Evolutionary conservation across 129 eudicot species (phyloP).

Genomic region (Pittosporum tobira): DNA sequence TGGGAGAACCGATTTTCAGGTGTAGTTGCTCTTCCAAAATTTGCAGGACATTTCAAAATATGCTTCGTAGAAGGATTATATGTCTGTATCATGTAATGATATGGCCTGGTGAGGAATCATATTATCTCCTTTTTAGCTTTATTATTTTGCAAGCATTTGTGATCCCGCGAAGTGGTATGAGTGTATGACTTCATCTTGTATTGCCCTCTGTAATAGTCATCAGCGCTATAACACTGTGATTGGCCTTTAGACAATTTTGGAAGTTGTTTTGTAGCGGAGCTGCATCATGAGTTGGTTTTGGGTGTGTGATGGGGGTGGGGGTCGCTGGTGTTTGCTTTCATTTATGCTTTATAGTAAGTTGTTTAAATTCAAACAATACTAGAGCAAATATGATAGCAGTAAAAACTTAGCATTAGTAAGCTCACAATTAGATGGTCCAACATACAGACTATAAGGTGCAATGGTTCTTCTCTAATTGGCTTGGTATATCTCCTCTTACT

Average conservation of each 20-base stretch:
- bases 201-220: background rate
- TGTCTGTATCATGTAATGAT: background rate
- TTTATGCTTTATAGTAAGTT: background rate
- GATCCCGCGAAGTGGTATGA: background rate
- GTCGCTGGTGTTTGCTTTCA: too few relatives aligned
- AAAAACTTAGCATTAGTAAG: background rate
- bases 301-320: background rate
- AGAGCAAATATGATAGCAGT: background rate
- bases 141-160: too few relatives aligned
- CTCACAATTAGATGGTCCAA: background rate
- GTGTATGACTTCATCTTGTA: background rate
- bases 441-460: too few relatives aligned
- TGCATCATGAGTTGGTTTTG: background rate
- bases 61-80: conserved; percentile 4
- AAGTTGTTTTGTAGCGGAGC: too few relatives aligned
- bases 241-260: too few relatives aligned
- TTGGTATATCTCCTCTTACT: background rate
- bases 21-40: conserved; percentile 9
- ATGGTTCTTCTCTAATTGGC: background rate
- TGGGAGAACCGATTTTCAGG: conserved; percentile 99
- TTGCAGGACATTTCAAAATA: background rate
- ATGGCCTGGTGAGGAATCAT: background rate
- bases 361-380: background rate
- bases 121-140: background rate
- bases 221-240: background rate